phyloP scores from a whole-genome alignment of 2,329 filamentous ascomycete genomes.

The Leptographium lundbergii region DNA sequence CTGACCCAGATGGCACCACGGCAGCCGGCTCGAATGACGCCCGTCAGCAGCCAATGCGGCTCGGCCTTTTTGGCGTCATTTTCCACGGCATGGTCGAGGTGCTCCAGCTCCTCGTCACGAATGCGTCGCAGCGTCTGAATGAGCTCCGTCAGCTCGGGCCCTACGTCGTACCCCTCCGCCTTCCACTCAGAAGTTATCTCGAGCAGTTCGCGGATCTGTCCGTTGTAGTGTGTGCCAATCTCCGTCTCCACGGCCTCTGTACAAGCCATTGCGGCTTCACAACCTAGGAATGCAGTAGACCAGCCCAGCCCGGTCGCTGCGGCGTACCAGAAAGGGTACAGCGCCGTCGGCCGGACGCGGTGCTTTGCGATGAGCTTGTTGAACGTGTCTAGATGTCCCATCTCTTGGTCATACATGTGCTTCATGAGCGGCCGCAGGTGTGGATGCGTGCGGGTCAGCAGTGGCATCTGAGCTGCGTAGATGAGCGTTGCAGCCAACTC shows the following conservation, averaged over 20 bases:
- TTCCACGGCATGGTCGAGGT: constrained; percentile 87
- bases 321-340: constrained; percentile 81
- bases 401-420: constrained; percentile 98
- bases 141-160: constrained; percentile 62
- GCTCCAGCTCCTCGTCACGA: constrained; percentile 90
- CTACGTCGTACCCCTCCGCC: constrained; percentile 63
- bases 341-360: constrained; percentile 79
- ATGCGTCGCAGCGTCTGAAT: constrained; percentile 67
- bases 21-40: constrained; percentile 80
- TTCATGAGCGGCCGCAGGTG: constrained; percentile 84
- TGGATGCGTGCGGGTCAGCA: constrained; percentile 67
- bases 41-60: constrained; percentile 80
- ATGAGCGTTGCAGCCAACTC: constrained; percentile 95
- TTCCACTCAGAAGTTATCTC: constrained; percentile 72
- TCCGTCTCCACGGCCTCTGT: constrained; percentile 98
- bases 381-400: constrained; percentile 74
- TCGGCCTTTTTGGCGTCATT: constrained; percentile 83
- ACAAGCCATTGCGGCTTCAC: constrained; percentile 95
- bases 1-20: constrained; percentile 86
- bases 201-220: constrained; percentile 70
- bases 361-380: constrained; percentile 73
- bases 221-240: constrained; percentile 92
- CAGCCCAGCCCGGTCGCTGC: constrained; percentile 76
- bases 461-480: constrained; percentile 77
- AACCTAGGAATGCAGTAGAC: constrained; percentile 76